Conservation (phyloP, 495 filamentous ascomycete species). For the Lasiosphaeria ovina region DNA sequence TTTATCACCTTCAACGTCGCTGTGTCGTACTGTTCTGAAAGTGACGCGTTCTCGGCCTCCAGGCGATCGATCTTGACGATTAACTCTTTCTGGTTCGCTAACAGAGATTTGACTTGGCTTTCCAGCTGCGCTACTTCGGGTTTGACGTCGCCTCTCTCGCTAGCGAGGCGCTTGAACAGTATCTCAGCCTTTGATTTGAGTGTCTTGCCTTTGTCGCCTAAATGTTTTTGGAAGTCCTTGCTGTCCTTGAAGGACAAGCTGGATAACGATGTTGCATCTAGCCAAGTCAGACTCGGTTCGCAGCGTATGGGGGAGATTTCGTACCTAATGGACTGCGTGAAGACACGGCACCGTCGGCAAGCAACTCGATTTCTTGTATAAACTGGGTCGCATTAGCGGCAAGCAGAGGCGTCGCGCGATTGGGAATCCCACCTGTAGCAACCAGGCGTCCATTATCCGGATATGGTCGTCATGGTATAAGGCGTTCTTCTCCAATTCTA, state of each 20-base stretch:
- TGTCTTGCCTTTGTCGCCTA: conserved; percentile 55
- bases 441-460: conserved; percentile 86
- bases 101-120: conserved; percentile 64
- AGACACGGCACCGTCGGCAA: conserved; percentile 54
- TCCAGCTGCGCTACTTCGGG: conserved; percentile 72
- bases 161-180: conserved; percentile 42
- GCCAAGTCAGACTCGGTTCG: conserved; percentile 33
- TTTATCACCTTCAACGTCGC: conserved; percentile 89
- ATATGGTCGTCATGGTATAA: conserved; percentile 87
- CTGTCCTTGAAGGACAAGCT: conserved; percentile 62
- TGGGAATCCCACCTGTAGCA: conserved; percentile 67
- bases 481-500: conserved; percentile 70
- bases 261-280: conserved; percentile 54
- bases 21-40: conserved; percentile 77
- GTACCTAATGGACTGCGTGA: conserved; percentile 53
- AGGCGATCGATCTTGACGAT: conserved; percentile 73
- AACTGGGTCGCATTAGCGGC: conserved; percentile 56
- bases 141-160: conserved; percentile 45
- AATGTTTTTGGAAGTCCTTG: conserved; percentile 73
- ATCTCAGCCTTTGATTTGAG: conserved; percentile 43
- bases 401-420: conserved; percentile 3
- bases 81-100: conserved; percentile 79
- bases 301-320: conserved; percentile 31
- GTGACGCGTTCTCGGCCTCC: conserved; percentile 73
- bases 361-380: conserved; percentile 77